A percentile compares a stretch with the other conserved stretches of the same genome.
phyloP scores from a whole-genome alignment of 2,329 filamentous ascomycete species.

The Ophiostoma tasmaniense region DNA sequence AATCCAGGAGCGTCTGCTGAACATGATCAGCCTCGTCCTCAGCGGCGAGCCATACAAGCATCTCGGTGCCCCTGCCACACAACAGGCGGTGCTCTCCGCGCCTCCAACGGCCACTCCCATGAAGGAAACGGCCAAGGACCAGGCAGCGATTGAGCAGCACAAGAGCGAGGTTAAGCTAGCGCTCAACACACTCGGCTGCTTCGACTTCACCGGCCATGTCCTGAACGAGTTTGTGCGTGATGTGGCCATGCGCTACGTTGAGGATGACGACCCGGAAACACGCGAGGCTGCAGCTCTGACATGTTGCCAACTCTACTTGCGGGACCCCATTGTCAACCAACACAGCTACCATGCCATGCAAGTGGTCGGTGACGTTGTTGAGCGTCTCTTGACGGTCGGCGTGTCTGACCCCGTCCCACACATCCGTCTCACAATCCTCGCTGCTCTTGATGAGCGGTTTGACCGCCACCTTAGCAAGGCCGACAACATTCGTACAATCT shows the following conservation, averaged over 20 bases:
- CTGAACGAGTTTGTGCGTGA: constrained; percentile 98
- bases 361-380: constrained; percentile 95
- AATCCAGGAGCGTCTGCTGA: constrained; percentile 87
- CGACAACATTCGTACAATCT: constrained; percentile 91
- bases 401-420: constrained; percentile 85
- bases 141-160: constrained; percentile 67
- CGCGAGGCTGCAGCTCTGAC: constrained; percentile 91
- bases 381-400: constrained; percentile 88
- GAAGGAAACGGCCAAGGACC: constrained; percentile 72
- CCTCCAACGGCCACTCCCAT: constrained; percentile 41
- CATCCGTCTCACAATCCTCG: constrained; percentile 81
- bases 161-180: constrained; percentile 88
- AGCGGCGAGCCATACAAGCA: constrained; percentile 89
- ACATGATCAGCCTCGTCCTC: constrained; percentile 89
- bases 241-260: constrained; percentile 95
- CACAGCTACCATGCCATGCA: constrained; percentile 95
- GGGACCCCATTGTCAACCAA: constrained; percentile 95
- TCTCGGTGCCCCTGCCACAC: constrained; percentile 62
- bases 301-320: constrained; percentile 93
- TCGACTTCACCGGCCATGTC: constrained; percentile 87
- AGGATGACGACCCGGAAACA: constrained; percentile 89
- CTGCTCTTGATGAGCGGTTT: constrained; percentile 85
- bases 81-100: constrained; percentile 9
- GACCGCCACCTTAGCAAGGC: constrained; percentile 95
- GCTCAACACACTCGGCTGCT: constrained; percentile 91